phyloP scores from a whole-genome alignment of 305 asterid genomes.

The Fraxinus latifolia region DNA sequence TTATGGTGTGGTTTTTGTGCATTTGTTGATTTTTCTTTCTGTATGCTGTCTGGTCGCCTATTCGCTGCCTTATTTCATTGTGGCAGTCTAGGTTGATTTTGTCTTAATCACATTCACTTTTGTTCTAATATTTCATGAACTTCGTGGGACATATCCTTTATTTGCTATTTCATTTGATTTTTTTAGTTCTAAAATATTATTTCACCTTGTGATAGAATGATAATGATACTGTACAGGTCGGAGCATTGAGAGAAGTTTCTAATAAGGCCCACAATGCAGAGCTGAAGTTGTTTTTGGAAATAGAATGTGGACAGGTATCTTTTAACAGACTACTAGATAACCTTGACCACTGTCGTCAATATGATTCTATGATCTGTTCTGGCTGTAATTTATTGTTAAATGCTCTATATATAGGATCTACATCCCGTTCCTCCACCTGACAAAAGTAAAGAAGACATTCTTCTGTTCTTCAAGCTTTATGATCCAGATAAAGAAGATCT shows the following conservation, averaged over 20 bases:
- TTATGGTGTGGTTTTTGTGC: background rate
- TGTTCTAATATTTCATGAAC: background rate
- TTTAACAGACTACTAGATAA: background rate
- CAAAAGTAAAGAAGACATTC: slow-evolving; percentile 41
- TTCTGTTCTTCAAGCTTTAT: slow-evolving; percentile 50
- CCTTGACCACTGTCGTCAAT: background rate
- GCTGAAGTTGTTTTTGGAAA: slow-evolving; percentile 43
- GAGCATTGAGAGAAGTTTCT: slow-evolving; percentile 38
- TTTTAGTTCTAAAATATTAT: background rate
- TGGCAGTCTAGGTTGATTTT: background rate
- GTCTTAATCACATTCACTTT: background rate
- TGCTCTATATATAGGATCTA: slow-evolving; percentile 28
- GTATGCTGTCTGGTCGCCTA: background rate
- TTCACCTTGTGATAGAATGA: slow-evolving; percentile 1
- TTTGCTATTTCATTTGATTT: background rate
- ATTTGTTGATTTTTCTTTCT: background rate
- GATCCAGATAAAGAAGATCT: slow-evolving; percentile 51
- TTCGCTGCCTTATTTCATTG: background rate
- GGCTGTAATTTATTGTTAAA: slow-evolving; percentile 5
- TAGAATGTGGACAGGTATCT: slow-evolving; percentile 45
- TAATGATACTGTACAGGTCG: slow-evolving; percentile 38
- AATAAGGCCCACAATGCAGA: slow-evolving; percentile 39
- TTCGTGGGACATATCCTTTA: background rate
- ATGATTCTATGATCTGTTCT: slow-evolving; percentile 8
- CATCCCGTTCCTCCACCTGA: slow-evolving; percentile 36